Evolutionary conservation across 2,329 filamentous ascomycete genomes (phyloP), one percentile per base, ranked within the genome.

Genomic region (Lasiodiplodia hormozganensis): DNA sequence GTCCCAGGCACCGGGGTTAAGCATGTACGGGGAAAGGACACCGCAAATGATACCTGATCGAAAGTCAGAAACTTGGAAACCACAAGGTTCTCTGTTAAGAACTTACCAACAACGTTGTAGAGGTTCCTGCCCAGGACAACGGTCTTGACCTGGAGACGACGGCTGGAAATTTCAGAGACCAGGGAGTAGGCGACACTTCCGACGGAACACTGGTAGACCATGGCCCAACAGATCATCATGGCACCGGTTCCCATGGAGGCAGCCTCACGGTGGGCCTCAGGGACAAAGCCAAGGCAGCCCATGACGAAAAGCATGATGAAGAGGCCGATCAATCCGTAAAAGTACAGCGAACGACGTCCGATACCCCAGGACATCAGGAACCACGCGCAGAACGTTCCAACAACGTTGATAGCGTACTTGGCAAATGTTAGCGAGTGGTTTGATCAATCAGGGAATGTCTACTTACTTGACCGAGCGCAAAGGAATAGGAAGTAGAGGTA

Each of bases 131-230:
- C 93, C 2, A 97, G 86, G 0, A 96, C 94, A 25, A 97, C 91
- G 0, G 94, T 97, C 84, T 97, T 97, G 83, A 96, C 94, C 76
- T 94, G 91, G 40, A 97, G 85, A 2, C 94, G 87, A 16, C 92
- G 88, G 0, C 93, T 93, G 0, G 93, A 94, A 25, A 97, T 81
- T 78, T 97, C 94, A 0, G 92, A 88, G 4, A 97, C 94, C 12
- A 97, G 87, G 0, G 93, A 96, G 81, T 96, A 97, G 79, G 91
- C 93, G 8, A 97, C 93, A 0, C 94, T 96, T 49, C 94, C 94
- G 60, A 97, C 93, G 0, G 92, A 92, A 58, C 95, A 85, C 77
- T 97, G 93, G 81, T 97, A 97, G 75, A 90, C 87, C 49, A 94
- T 80, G 38, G 78, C 78, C 78, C 78, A 80, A 12, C 77, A 72